phyloP scores from a whole-genome alignment of 805 yeast species.

The Brettanomyces anomalus region DNA sequence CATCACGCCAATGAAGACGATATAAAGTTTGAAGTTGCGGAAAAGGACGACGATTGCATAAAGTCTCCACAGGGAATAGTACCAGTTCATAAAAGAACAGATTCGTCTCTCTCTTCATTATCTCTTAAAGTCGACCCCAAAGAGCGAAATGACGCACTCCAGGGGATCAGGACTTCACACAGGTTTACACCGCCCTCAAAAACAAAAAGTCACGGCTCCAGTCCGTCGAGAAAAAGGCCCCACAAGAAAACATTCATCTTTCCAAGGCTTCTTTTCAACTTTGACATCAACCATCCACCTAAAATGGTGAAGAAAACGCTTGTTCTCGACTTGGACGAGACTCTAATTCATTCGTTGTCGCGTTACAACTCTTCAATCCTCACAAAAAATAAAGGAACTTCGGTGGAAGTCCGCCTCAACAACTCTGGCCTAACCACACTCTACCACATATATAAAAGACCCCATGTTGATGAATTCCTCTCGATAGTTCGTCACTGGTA shows the following conservation, averaged over 20 bases:
- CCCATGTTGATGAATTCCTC: conserved; percentile 80
- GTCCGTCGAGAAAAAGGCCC: conserved; percentile 5
- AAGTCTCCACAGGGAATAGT: conserved; percentile 24
- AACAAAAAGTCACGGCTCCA: too few species aligned
- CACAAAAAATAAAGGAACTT: conserved; percentile 43
- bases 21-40: conserved; percentile 24
- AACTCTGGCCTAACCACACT: conserved; percentile 63
- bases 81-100: conserved; percentile 2
- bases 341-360: conserved; percentile 84
- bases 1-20: conserved; percentile 23
- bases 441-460: conserved; percentile 87
- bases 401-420: conserved; percentile 70
- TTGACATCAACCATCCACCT: conserved; percentile 25
- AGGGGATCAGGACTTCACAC: too few species aligned
- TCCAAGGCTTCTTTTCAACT: conserved; percentile 26
- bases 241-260: conserved; percentile 23
- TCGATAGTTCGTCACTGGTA: conserved; percentile 78
- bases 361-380: conserved; percentile 39
- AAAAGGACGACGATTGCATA: conserved; percentile 24
- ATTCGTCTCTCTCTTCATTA: too few species aligned
- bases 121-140: too few species aligned
- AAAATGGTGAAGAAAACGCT: conserved; percentile 45
- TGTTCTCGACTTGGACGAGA: conserved; percentile 87
- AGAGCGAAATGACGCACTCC: too few species aligned
- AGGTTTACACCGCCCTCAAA: too few species aligned